phyloP scores from a whole-genome alignment of 1,284 basidiomycete genomes.

The Microbotryum lychnidis-dioicae region DNA sequence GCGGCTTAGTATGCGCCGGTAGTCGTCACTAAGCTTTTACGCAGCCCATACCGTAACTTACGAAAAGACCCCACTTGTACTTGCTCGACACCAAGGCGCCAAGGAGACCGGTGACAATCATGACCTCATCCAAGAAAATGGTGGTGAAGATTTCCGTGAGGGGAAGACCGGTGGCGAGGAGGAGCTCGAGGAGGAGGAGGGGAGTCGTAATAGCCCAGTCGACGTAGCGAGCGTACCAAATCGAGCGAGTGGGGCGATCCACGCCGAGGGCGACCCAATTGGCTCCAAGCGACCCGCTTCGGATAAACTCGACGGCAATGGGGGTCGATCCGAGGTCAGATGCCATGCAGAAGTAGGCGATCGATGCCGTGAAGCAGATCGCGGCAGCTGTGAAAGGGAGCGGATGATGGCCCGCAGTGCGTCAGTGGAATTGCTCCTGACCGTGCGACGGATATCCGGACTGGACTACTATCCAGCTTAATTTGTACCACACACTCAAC shows the following conservation, averaged over 20 bases:
- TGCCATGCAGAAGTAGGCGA: conserved; percentile 52
- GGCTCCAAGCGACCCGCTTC: conserved; percentile 31
- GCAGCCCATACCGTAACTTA: no score
- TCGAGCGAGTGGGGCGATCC: conserved; percentile 44
- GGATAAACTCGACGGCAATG: conserved; percentile 47
- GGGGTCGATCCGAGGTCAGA: conserved; percentile 53
- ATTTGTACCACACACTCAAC: conserved; percentile 19
- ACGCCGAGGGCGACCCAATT: conserved; percentile 33
- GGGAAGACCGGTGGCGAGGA: conserved; percentile 50
- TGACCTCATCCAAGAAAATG: conserved; percentile 50
- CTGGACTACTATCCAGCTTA: conserved; percentile 24
- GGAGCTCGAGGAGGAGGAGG: conserved; percentile 49
- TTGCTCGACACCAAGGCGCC: conserved; percentile 47
- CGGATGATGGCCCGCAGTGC: neutral
- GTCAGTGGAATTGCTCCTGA: no score
- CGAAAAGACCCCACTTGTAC: conserved; percentile 48
- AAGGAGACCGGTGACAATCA: conserved; percentile 51
- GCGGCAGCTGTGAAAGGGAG: conserved; percentile 6
- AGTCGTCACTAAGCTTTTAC: no score
- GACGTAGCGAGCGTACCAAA: conserved; percentile 55
- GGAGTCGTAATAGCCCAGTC: conserved; percentile 53
- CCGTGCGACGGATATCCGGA: no score
- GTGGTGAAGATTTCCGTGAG: conserved; percentile 50
- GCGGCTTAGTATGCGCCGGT: no score
- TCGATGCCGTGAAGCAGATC: conserved; percentile 36